Base-by-base conservation (phyloP, 345 rosid species). In the Erysimum cheiranthoides region DNA sequence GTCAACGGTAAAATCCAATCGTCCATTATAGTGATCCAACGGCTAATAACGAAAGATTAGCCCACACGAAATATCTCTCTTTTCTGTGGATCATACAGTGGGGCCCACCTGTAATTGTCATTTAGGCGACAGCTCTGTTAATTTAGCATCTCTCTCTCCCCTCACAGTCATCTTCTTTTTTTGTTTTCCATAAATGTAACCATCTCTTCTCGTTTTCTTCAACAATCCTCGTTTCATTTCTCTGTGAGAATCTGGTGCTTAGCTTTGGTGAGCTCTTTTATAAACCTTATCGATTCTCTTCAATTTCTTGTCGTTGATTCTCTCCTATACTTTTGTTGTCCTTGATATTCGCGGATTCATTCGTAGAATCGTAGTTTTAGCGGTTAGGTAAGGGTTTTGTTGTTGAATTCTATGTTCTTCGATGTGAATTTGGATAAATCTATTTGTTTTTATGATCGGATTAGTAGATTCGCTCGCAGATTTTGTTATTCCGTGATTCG, bases 101-200 rank as follows among this genome's bases (percentile, higher is more conserved):
- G 80, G 61, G 0, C 80, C 80, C 39, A 66, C 76, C 76, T 71
- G 80, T 77, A 66, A 56, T 64, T 77, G 38, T 64, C 71, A 46
- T n/a, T 31, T 57, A 57, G 5, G 18, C 0, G 12, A 77, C 81
- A 65, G 77, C 40, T 1, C 7, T 0, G 77, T 77, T 65, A 58
- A 32, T 65, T 65, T 77, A 77, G 76, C 76, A 50, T 2, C 0
- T 7, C 25, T 21, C 25, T 11, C 77, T 32, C 30, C 65, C 56
- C 57, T 77, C 73, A 71, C 72, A 58, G 80, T 71, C 76, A 58
- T 31, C 73, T 63, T 35, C 25, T 21, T 21, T 21, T 27, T 63
- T 35, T 27, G 18, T 42, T 47, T 62, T 39, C 73, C n/a, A 77
- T 77, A 77, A 77, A 77, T 71, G 68, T 58, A 57, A 64, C 72